phyloP scores from a whole-genome alignment of 2,329 filamentous ascomycete genomes.

The Penicillium sp. region DNA sequence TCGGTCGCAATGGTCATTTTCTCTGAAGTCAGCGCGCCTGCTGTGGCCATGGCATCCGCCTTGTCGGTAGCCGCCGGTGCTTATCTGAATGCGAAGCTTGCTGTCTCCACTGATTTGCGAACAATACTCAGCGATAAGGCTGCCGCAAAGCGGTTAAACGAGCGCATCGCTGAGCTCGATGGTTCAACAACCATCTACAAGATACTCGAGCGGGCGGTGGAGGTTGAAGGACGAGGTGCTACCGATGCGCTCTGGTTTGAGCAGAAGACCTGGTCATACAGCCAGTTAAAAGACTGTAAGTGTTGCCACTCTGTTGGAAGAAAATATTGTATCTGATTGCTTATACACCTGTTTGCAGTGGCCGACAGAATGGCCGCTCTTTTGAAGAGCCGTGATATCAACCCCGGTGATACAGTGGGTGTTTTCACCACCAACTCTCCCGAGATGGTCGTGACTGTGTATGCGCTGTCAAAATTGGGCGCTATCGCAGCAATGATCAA shows the following conservation, averaged over 20 bases:
- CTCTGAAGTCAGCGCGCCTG: constrained; percentile 29
- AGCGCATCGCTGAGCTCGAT: constrained; percentile 40
- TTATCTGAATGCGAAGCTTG: constrained; percentile 48
- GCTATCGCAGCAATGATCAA: constrained; percentile 50
- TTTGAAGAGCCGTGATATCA: constrained; percentile 40
- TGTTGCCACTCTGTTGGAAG: neutral
- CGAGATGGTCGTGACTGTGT: constrained; percentile 48
- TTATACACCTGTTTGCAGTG: constrained; percentile 32
- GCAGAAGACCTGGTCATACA: constrained; percentile 50
- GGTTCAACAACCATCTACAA: constrained; percentile 45
- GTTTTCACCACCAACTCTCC: constrained; percentile 52
- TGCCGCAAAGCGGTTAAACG: constrained; percentile 35
- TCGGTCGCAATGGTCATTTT: constrained; percentile 29
- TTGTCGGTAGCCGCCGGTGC: constrained; percentile 38
- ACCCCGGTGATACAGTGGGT: constrained; percentile 44
- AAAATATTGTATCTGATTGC: neutral
- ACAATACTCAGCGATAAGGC: constrained; percentile 36
- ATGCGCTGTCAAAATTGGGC: constrained; percentile 50
- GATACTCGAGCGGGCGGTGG: constrained; percentile 45
- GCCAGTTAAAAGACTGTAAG: constrained; percentile 45
- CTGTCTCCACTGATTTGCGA: constrained; percentile 43
- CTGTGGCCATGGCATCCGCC: constrained; percentile 38
- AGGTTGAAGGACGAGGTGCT: constrained; percentile 40
- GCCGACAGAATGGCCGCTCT: constrained; percentile 47
- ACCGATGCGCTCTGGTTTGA: constrained; percentile 52